Percentiles rank a stretch among this genome's conserved stretches.
phyloP scores from a whole-genome alignment of 2,329 filamentous ascomycete genomes.

The Emmonsiellopsis sp. region DNA sequence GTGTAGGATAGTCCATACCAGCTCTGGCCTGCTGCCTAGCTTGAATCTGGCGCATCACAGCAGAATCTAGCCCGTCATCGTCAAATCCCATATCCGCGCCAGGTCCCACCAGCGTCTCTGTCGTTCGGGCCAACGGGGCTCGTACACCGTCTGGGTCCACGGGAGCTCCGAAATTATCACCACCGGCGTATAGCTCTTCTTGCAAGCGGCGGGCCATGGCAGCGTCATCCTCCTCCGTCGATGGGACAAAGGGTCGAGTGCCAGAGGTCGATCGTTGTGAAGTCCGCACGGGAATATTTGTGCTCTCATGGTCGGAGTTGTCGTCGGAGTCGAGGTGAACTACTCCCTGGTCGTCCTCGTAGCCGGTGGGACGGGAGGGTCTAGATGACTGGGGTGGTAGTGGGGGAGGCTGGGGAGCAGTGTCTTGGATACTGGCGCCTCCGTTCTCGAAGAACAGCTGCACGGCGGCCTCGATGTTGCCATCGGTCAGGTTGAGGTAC shows the following conservation, averaged over 20 bases:
- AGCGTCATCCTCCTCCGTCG: constrained; percentile 74
- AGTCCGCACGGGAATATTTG: constrained; percentile 26
- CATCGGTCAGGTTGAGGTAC: constrained; percentile 77
- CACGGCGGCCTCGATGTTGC: constrained; percentile 76
- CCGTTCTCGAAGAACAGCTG: constrained; percentile 85
- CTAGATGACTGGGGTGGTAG: constrained; percentile 29
- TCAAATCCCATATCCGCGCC: constrained; percentile 42
- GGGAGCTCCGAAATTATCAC: constrained; percentile 34
- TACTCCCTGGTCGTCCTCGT: constrained; percentile 49
- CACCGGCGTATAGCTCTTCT: constrained; percentile 72
- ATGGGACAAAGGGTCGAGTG: constrained; percentile 23
- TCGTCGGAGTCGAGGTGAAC: constrained; percentile 74
- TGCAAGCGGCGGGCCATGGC: constrained; percentile 87
- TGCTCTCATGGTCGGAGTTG: constrained; percentile 45
- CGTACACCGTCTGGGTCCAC: constrained; percentile 57
- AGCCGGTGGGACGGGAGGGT: constrained; percentile 27
- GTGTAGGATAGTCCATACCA: constrained; percentile 17
- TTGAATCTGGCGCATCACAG: constrained; percentile 58
- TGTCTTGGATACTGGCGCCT: constrained; percentile 49
- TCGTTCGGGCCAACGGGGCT: constrained; percentile 83
- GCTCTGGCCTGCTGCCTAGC: constrained; percentile 28
- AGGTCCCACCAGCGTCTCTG: constrained; percentile 81
- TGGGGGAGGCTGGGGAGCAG: constrained; percentile 18
- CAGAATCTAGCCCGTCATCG: constrained; percentile 50
- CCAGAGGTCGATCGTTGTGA: constrained; percentile 22